phyloP scores from a whole-genome alignment of 2,329 filamentous ascomycete genomes.

The Ophiostoma ulmi region DNA sequence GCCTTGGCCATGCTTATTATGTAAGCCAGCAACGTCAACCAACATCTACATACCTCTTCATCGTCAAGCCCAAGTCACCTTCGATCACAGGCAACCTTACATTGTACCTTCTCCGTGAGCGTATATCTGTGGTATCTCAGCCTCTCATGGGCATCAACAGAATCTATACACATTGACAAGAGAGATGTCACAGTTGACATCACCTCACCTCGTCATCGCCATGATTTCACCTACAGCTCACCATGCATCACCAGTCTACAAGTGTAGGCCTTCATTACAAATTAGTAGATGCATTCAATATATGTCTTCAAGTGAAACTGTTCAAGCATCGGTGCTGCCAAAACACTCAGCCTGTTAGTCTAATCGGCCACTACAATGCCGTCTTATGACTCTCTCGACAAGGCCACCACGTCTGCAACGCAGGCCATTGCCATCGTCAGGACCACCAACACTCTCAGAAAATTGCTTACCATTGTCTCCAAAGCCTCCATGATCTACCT shows the following conservation, averaged over 20 bases:
- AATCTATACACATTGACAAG: not conserved
- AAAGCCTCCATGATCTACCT: not conserved
- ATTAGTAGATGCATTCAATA: not conserved
- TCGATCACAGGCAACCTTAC: not conserved
- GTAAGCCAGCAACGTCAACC: not conserved
- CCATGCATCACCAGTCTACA: not conserved
- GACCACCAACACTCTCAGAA: not conserved
- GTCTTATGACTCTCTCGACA: not conserved
- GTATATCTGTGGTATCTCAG: not conserved
- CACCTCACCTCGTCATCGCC: not conserved
- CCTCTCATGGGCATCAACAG: too few relatives aligned
- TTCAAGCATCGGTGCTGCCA: not conserved
- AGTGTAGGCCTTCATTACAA: not conserved
- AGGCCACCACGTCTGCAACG: not conserved
- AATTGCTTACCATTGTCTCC: not conserved
- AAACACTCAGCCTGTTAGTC: not conserved
- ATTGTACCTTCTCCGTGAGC: not conserved
- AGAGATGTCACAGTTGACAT: not conserved
- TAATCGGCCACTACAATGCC: not conserved
- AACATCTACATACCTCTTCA: not conserved
- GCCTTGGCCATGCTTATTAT: not conserved
- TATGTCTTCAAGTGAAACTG: not conserved
- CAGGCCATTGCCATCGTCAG: conserved; percentile 10
- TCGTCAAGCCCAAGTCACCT: not conserved
- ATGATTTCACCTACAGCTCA: not conserved